Evolutionary conservation across 2,329 filamentous ascomycete genomes (phyloP), one percentile per base, ranked within the genome.

Genomic region (Epichloe typhina): DNA sequence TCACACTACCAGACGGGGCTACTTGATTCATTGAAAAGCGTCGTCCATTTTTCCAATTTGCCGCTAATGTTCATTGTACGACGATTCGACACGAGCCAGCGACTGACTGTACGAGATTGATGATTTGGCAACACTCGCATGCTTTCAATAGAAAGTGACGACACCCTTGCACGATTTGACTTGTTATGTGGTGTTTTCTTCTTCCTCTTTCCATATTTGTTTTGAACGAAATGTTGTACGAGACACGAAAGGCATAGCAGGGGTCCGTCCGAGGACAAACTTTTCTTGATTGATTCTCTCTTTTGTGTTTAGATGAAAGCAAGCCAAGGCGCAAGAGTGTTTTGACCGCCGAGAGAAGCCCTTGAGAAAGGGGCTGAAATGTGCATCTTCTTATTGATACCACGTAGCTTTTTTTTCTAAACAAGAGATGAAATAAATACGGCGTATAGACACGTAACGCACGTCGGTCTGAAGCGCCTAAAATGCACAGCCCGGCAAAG

Each of bases 31-130:
- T 17, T 33, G 12, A 19, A 41, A 23, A 41, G 11, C 6, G 9
- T 3, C 8, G 0, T 26, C 23, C 23, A 3, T 26, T 26, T 26
- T 26, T 26, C 43, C 23, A 12, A 41, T 26, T 37, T 6, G 42
- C 42, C n/a, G 7, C 8, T 13, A 5, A 11, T 38, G 26, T 12
- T 39, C 46, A 19, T 47, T 26, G 31, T 37, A 26, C 26, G 26
- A 26, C 35, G 46, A 49, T 39, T n/a, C 21, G 47, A 47, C 19
- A 52, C 37, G 46, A 52, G 46, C 41, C 41, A 45, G 47, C 41
- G 46, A 49, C 26, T 50, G 48, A 43, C 26, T 52, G 42, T 40
- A 52, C 36, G 50, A 52, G 37, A 26, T 21, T 52, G 42, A 52
- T 39, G 42, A 45, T 49, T 40, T 33, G 12, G 21, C 31, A 46